These are phyloP conservation scores for Isatis tinctoria DNA, from an alignment of 345 rosid genomes.

Conservation along the genomic window DNA sequence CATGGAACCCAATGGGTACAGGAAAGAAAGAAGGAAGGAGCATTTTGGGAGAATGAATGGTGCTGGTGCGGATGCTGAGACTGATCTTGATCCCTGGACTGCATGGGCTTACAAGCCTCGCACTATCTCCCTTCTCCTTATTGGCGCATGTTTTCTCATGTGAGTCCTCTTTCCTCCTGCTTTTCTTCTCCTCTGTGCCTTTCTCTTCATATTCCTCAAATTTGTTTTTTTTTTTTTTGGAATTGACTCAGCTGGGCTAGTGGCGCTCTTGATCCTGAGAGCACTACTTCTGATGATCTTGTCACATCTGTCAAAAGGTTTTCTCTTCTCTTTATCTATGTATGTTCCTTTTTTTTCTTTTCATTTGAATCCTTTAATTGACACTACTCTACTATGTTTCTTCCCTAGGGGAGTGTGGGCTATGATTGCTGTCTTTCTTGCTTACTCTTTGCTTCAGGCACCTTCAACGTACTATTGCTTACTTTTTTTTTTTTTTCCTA, in stretches of 20 bases:
- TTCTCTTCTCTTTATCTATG: not conserved
- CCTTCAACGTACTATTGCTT: constrained; percentile 80
- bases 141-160: constrained; percentile 96
- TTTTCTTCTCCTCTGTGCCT: not conserved
- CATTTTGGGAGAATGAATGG: constrained; percentile 54
- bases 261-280: constrained; percentile 91
- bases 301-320: constrained; percentile 96
- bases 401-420: constrained; percentile 90
- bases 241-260: constrained; percentile 76
- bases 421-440: constrained; percentile 96
- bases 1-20: constrained; percentile 66
- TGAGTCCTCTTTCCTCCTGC: constrained; percentile 37
- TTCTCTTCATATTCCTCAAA: not conserved
- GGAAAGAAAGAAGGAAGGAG: constrained; percentile 50
- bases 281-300: constrained; percentile 53
- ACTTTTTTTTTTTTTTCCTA: not conserved
- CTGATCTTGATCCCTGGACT: constrained; percentile 96
- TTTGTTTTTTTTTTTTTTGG: not conserved
- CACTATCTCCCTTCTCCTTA: constrained; percentile 75
- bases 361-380: constrained; percentile 14
- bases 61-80: constrained; percentile 32
- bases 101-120: constrained; percentile 99
- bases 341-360: not conserved
- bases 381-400: constrained; percentile 13
- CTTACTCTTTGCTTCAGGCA: constrained; percentile 95